Evolutionary conservation across 73 alveolate species (phyloP).

Genomic region (Stentor coeruleus): DNA sequence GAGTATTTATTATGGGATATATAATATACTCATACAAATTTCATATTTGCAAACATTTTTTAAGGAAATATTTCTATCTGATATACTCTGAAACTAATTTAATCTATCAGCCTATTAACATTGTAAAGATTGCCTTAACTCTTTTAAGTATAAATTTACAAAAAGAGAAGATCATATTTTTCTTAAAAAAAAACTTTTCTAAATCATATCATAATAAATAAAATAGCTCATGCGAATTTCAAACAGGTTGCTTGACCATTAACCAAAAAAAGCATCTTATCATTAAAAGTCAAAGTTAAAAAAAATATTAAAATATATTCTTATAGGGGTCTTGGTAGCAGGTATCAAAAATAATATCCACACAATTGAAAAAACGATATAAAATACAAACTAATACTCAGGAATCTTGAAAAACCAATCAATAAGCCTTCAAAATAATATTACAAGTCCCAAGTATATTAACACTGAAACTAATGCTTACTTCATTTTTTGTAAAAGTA

Average conservation of each 20-base stretch:
- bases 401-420: background rate
- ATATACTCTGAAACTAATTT: background rate
- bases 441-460: background rate
- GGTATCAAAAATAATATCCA: no score
- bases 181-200: no score
- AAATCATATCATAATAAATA: no score
- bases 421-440: background rate
- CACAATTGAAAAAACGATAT: background rate
- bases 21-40: no score
- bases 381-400: background rate
- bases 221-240: background rate
- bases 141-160: background rate
- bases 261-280: conserved; percentile 20
- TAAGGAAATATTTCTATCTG: no score
- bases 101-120: background rate
- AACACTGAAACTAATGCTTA: background rate
- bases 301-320: background rate
- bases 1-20: no score
- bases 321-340: background rate
- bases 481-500: no score
- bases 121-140: conserved; percentile 2
- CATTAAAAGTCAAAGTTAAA: no score
- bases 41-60: no score
- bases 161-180: no score
- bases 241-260: conserved; percentile 25